phyloP scores from a whole-genome alignment of 1,284 basidiomycete genomes.

The Apiotrichum domesticum region DNA sequence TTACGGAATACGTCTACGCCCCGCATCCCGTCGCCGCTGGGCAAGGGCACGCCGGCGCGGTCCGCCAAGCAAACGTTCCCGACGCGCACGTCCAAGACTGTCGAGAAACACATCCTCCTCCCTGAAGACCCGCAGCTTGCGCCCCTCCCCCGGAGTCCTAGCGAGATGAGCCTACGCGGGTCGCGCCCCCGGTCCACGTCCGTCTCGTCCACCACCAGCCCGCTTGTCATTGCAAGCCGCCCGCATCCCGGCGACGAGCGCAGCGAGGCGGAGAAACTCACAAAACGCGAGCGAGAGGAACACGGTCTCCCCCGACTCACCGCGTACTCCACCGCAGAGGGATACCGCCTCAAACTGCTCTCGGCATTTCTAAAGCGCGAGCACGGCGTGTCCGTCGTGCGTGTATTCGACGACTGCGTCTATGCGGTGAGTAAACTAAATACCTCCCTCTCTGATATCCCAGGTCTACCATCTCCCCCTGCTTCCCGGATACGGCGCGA shows the following conservation, averaged over 20 bases:
- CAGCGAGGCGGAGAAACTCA: slow-evolving; percentile 43
- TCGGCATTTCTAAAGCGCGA: slow-evolving; percentile 79
- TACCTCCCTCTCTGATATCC: not conserved
- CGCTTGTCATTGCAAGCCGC: not conserved
- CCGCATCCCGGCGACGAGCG: slow-evolving; percentile 30
- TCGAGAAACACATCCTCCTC: slow-evolving; percentile 82
- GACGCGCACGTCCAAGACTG: slow-evolving; percentile 81
- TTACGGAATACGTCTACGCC: slow-evolving; percentile 41
- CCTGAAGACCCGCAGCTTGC: slow-evolving; percentile 87
- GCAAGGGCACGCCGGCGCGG: slow-evolving; percentile 43
- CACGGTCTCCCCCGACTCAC: slow-evolving; percentile 72
- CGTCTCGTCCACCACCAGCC: not conserved
- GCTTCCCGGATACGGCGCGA: slow-evolving; percentile 81
- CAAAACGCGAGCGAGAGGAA: slow-evolving; percentile 69
- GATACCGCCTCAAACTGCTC: slow-evolving; percentile 71
- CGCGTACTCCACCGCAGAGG: slow-evolving; percentile 79
- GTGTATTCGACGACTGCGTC: slow-evolving; percentile 86
- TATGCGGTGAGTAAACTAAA: slow-evolving; percentile 65
- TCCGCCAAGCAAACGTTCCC: slow-evolving; percentile 46
- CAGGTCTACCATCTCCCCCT: slow-evolving; percentile 87
- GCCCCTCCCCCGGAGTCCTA: slow-evolving; percentile 53
- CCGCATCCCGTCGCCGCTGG: slow-evolving; percentile 43
- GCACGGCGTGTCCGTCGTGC: slow-evolving; percentile 75
- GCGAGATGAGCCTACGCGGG: slow-evolving; percentile 19
- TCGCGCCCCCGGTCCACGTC: slow-evolving; percentile 6